Percentiles rank a stretch among this genome's conserved stretches.
Evolutionary conservation across 1,284 basidiomycete species (phyloP).

Genomic region (Sparassis latifolia): DNA sequence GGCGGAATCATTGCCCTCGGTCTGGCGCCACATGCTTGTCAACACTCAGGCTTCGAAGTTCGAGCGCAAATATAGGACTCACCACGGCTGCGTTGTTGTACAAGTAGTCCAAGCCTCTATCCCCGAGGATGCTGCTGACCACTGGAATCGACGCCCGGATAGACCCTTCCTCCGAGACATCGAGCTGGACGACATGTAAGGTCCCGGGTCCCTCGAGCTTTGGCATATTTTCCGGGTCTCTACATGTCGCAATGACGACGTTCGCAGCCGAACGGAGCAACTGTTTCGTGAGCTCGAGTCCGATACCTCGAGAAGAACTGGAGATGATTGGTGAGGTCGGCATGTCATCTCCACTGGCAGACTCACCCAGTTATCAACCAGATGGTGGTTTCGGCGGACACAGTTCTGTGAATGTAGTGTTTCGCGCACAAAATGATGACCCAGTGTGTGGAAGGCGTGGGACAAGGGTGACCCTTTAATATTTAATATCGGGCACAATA

Average conservation of each 20-base stretch:
- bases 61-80: slow-evolving; percentile 3
- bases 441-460: too few relatives aligned
- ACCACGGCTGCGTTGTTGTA: slow-evolving; percentile 34
- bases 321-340: neutral
- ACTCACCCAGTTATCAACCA: slow-evolving; percentile 4
- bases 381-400: neutral
- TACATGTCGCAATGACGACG: slow-evolving; percentile 28
- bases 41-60: neutral
- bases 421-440: neutral
- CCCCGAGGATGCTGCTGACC: slow-evolving; percentile 17
- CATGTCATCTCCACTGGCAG: neutral
- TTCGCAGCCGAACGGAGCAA: slow-evolving; percentile 24
- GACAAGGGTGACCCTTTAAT: too few relatives aligned
- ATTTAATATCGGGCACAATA: too few relatives aligned
- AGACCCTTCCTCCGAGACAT: slow-evolving; percentile 20
- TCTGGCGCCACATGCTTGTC: slow-evolving; percentile 11
- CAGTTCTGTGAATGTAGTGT: neutral
- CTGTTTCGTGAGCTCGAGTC: slow-evolving; percentile 27
- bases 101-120: slow-evolving; percentile 29
- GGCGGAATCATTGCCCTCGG: slow-evolving; percentile 18
- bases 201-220: slow-evolving; percentile 18
- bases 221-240: slow-evolving; percentile 21
- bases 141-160: slow-evolving; percentile 16
- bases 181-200: slow-evolving; percentile 25
- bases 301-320: slow-evolving; percentile 28